These are phyloP conservation scores for Plantago major DNA, from an alignment of 257 asterid species.

Conservation along the genomic window DNA sequence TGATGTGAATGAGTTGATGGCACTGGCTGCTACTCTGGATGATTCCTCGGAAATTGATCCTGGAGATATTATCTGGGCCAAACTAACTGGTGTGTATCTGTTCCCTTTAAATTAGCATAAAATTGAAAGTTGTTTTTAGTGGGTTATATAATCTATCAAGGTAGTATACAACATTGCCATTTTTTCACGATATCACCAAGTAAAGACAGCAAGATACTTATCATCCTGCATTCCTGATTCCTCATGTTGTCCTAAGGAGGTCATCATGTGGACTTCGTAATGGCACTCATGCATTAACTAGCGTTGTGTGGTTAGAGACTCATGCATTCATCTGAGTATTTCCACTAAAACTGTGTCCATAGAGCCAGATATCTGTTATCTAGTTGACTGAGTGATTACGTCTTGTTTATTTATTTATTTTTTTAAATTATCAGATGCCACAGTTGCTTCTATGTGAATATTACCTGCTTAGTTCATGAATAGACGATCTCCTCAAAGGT, in stretches of 20 bases:
- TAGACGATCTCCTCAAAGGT: neutral
- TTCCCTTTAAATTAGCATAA: conserved; percentile 15
- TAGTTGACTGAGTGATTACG: neutral
- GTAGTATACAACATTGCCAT: conserved; percentile 4
- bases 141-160: conserved; percentile 6
- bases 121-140: conserved; percentile 12
- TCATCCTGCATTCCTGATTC: neutral
- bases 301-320: conserved; percentile 13
- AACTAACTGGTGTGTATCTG: conserved; percentile 74
- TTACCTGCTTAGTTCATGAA: neutral
- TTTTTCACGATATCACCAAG: neutral
- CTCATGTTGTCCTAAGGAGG: neutral
- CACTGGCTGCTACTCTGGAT: conserved; percentile 80
- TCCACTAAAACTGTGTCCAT: neutral
- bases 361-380: conserved; percentile 11
- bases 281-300: neutral
- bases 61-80: conserved; percentile 96
- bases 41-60: conserved; percentile 73
- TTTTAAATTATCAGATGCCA: neutral
- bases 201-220: too few relatives aligned
- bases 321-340: neutral
- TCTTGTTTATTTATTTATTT: neutral
- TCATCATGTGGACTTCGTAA: neutral
- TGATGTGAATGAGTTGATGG: conserved; percentile 82
- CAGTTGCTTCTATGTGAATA: neutral